Percentiles rank a stretch among this genome's conserved stretches.
Conservation (phyloP, 2,329 filamentous ascomycete species). For the Colletotrichum sp. region DNA sequence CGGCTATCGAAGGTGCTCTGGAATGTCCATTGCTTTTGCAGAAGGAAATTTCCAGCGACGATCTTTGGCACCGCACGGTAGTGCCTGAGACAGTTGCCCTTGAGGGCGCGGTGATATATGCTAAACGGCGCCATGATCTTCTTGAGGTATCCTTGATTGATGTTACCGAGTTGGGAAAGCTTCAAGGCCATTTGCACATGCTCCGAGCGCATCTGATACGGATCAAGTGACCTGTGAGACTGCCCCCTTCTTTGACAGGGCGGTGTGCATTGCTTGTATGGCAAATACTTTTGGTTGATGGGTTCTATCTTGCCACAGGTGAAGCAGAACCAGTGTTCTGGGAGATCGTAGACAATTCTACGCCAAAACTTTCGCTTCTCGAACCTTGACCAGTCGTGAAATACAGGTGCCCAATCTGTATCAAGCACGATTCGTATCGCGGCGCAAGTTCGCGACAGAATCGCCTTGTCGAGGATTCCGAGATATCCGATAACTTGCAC, state of each 20-base stretch:
- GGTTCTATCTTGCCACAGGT: neutral
- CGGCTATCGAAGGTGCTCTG: neutral
- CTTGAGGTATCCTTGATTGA: neutral
- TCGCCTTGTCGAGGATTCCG: neutral
- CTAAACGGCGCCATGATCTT: neutral
- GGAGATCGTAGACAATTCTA: neutral
- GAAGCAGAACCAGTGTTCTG: neutral
- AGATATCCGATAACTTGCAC: neutral
- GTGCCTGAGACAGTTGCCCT: neutral
- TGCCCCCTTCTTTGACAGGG: neutral
- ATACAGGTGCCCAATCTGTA: neutral
- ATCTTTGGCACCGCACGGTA: neutral
- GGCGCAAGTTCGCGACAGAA: neutral
- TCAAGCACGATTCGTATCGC: neutral
- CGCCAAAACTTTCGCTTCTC: neutral
- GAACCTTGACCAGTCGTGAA: accelerated
- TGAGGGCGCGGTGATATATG: neutral
- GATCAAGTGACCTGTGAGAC: neutral
- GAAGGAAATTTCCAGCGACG: neutral
- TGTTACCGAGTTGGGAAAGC: neutral
- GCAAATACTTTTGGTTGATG: neutral
- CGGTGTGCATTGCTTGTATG: neutral
- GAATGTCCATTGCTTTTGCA: neutral
- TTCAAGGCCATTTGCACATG: neutral
- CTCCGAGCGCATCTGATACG: neutral